Percentiles rank a stretch among this genome's conserved stretches.
phyloP scores from a whole-genome alignment of 2,329 filamentous ascomycete genomes.

The Hyphodiscus sp. region DNA sequence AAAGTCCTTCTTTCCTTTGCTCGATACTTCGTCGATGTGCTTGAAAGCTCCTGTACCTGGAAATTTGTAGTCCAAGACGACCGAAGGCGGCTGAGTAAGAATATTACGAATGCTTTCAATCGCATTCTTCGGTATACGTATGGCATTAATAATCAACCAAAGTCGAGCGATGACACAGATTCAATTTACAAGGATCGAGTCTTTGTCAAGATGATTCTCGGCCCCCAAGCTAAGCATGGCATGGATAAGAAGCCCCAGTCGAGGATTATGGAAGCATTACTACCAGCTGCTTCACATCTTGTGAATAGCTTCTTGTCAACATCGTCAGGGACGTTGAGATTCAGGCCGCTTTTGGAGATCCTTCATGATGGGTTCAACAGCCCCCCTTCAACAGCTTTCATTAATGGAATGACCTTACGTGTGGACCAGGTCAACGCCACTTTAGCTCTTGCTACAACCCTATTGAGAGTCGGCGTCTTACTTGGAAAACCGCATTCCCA shows the following conservation, averaged over 20 bases:
- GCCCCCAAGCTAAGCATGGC: background rate
- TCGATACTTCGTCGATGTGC: slow-evolving; percentile 71
- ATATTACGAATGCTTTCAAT: slow-evolving; percentile 63
- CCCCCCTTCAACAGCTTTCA: slow-evolving; percentile 56
- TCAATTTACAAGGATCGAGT: background rate
- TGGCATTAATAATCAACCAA: slow-evolving; percentile 59
- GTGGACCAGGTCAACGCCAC: slow-evolving; percentile 58
- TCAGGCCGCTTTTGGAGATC: slow-evolving; percentile 69
- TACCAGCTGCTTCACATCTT: slow-evolving; percentile 68
- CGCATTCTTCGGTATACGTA: slow-evolving; percentile 67
- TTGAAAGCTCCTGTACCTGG: slow-evolving; percentile 84
- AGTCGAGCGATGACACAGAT: slow-evolving; percentile 31
- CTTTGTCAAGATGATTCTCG: too few species aligned
- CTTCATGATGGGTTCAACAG: slow-evolving; percentile 56
- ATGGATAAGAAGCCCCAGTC: background rate
- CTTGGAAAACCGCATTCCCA: slow-evolving; percentile 56
- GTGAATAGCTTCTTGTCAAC: slow-evolving; percentile 69
- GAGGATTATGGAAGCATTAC: slow-evolving; percentile 39
- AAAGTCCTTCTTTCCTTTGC: slow-evolving; percentile 67
- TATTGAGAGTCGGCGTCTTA: slow-evolving; percentile 64
- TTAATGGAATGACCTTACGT: slow-evolving; percentile 47
- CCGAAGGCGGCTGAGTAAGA: slow-evolving; percentile 60
- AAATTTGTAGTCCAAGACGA: slow-evolving; percentile 66
- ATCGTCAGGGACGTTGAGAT: slow-evolving; percentile 62
- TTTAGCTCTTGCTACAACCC: slow-evolving; percentile 58